A percentile compares a stretch with the other conserved stretches of the same genome.
Conservation (phyloP, 1,139 yeast species). For the Arxiozyma slooffiae region DNA sequence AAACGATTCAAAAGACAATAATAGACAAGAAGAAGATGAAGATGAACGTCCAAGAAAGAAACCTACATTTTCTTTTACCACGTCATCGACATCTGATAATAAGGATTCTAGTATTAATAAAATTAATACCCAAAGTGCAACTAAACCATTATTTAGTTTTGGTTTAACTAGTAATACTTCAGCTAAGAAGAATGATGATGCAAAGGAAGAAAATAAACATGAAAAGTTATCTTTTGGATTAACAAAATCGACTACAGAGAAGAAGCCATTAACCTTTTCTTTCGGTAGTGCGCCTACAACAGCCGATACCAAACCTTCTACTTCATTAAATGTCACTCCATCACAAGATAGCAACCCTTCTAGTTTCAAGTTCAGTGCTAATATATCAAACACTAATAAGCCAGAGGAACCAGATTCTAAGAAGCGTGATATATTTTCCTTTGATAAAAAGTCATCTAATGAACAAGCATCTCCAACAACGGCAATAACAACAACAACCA, state of each 20-base stretch:
- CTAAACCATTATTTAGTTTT: slow-evolving; percentile 7
- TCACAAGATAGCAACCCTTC: not conserved
- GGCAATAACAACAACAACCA: not conserved
- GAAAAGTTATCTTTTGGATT: slow-evolving; percentile 7
- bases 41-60: slow-evolving; percentile 3
- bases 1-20: not conserved
- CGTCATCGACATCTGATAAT: not conserved
- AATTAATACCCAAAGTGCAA: not conserved
- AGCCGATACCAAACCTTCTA: slow-evolving; percentile 3
- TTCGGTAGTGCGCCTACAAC: slow-evolving; percentile 3
- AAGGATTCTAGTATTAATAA: not conserved
- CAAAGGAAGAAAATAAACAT: not conserved
- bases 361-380: slow-evolving; percentile 7
- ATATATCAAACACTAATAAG: not conserved
- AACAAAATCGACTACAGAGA: not conserved
- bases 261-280: slow-evolving; percentile 4
- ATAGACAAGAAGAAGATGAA: not conserved
- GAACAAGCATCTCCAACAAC: slow-evolving; percentile 2
- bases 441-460: not conserved
- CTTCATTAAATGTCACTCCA: not conserved
- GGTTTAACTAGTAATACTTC: slow-evolving; percentile 2
- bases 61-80: slow-evolving; percentile 9
- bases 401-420: not conserved
- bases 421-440: not conserved
- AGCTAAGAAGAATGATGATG: slow-evolving; percentile 2